These are phyloP conservation scores for Acanthamoeba healyi DNA, from an alignment of 208 protist genomes.

Conservation along the genomic window DNA sequence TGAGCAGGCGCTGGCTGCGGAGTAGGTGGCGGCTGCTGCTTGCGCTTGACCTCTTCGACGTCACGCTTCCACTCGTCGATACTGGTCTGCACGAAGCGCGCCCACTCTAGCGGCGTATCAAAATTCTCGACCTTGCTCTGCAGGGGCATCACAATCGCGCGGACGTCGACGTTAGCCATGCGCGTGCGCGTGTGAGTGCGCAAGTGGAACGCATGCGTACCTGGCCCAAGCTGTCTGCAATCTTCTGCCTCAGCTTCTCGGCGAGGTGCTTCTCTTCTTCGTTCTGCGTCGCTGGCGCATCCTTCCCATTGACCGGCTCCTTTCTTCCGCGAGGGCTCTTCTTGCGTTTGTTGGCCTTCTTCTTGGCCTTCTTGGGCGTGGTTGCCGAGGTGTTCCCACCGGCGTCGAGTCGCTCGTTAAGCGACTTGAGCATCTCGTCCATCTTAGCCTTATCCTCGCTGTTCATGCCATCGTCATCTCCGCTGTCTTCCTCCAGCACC, in stretches of 20 bases:
- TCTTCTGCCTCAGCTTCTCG: constrained; percentile 5
- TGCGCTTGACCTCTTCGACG: constrained; percentile 44
- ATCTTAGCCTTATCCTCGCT: constrained; percentile 10
- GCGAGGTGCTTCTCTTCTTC: constrained; percentile 16
- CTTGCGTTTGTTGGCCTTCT: not conserved
- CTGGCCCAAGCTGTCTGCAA: not conserved
- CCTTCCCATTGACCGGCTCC: not conserved
- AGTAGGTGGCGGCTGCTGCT: not conserved
- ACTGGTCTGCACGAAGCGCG: constrained; percentile 14
- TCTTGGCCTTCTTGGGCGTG: not conserved
- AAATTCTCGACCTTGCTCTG: constrained; percentile 22
- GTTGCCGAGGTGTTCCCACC: not conserved
- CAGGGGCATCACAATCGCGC: not conserved
- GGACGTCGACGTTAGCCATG: not conserved
- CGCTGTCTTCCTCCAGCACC: not conserved
- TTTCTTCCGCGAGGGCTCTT: not conserved
- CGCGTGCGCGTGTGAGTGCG: not conserved
- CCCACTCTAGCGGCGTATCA: constrained; percentile 29
- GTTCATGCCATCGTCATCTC: not conserved
- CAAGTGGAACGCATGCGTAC: not conserved
- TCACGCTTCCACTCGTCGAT: constrained; percentile 54
- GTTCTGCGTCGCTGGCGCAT: too few relatives aligned
- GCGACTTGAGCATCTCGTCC: not conserved
- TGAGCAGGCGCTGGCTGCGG: not conserved
- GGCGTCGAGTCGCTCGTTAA: not conserved